phyloP scores from a whole-genome alignment of 305 asterid genomes.

The Fraxinus baroniana region DNA sequence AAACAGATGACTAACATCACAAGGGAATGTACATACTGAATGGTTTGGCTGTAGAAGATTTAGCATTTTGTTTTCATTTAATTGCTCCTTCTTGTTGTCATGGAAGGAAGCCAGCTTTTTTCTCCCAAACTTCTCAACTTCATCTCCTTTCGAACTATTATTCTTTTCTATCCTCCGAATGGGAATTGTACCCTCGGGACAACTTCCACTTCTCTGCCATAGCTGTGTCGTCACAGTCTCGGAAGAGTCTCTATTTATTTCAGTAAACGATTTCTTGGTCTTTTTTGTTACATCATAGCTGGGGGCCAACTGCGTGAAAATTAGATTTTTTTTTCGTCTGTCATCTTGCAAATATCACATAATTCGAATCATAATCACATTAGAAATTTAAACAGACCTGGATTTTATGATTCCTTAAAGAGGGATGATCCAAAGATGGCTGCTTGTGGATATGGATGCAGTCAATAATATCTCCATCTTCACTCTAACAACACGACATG shows the following conservation, averaged over 20 bases:
- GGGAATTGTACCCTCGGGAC: conserved; percentile 73
- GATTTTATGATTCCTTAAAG: conserved; percentile 57
- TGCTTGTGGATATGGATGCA: conserved; percentile 63
- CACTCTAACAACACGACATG: conserved; percentile 36
- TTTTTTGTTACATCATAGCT: conserved; percentile 19
- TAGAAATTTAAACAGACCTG: conserved; percentile 37
- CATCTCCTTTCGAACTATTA: background rate
- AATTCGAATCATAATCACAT: background rate
- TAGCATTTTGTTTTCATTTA: conserved; percentile 26
- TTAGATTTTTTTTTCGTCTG: background rate
- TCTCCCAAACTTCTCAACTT: conserved; percentile 1
- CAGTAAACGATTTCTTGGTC: background rate
- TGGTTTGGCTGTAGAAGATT: conserved; percentile 41
- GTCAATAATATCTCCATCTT: conserved; percentile 67
- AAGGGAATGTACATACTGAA: conserved; percentile 43
- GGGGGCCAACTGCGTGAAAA: conserved; percentile 35
- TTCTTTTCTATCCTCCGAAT: conserved; percentile 33
- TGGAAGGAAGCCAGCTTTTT: conserved; percentile 17
- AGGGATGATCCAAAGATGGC: conserved; percentile 67
- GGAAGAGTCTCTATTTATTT: conserved; percentile 9
- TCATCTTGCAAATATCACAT: background rate
- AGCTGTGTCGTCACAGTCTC: conserved; percentile 30
- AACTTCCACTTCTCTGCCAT: conserved; percentile 68
- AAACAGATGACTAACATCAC: background rate
- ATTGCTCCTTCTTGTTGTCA: background rate